Evolutionary conservation across 148 eudicot species (phyloP).

Genomic region (Fagopyrum tataricum): DNA sequence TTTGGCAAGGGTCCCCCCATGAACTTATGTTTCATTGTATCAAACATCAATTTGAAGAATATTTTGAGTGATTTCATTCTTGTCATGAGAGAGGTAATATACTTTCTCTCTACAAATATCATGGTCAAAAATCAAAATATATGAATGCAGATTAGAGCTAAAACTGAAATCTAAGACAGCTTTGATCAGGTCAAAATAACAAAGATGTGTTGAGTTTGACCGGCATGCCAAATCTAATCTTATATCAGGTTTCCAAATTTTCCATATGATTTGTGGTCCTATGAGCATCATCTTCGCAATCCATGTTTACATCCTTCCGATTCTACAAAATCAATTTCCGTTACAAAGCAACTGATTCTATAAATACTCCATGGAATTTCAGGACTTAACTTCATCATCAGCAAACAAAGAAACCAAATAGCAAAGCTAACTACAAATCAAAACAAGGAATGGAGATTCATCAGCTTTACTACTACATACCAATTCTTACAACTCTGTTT

Average conservation of each 20-base stretch:
- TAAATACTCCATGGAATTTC: neutral
- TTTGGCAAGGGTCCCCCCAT: too few species aligned
- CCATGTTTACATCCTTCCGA: too few species aligned
- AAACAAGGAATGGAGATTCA: neutral
- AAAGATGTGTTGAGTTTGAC: neutral
- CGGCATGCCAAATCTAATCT: neutral
- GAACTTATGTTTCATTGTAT: too few species aligned
- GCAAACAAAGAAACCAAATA: neutral
- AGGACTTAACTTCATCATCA: neutral
- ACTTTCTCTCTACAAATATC: neutral
- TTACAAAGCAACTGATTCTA: neutral
- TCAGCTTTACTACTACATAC: conserved; percentile 3
- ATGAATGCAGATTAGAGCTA: neutral
- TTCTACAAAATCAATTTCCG: neutral
- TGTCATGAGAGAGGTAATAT: neutral
- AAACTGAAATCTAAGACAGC: neutral
- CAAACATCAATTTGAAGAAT: neutral
- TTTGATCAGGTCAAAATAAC: neutral
- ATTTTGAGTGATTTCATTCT: neutral
- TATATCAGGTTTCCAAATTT: neutral
- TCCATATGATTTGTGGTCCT: neutral
- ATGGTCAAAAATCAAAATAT: neutral
- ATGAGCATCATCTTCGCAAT: too few species aligned
- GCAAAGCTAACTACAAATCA: neutral
- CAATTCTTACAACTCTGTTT: conserved; percentile 18